These are phyloP conservation scores for Chenopodium quinoa DNA, from an alignment of 148 eudicot genomes.

Conservation along the genomic window DNA sequence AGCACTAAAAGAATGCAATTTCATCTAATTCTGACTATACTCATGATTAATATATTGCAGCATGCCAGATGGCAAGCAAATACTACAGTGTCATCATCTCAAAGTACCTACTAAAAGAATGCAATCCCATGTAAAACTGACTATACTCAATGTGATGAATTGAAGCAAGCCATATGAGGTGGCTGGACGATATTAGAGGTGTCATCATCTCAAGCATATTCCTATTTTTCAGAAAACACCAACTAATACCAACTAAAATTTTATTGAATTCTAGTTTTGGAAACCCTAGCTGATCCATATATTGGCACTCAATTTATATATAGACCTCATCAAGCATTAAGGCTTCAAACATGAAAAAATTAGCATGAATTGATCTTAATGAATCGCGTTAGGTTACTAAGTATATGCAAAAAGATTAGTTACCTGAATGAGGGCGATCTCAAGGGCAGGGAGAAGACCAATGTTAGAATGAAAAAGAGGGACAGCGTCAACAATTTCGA, in stretches of 20 bases:
- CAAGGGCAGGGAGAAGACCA: constrained; percentile 81
- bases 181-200: background rate
- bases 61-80: background rate
- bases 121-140: background rate
- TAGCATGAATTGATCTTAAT: background rate
- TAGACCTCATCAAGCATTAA: constrained; percentile 1
- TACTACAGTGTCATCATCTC: background rate
- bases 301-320: background rate
- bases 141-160: background rate
- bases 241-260: background rate
- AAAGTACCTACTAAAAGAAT: background rate
- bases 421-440: constrained; percentile 87
- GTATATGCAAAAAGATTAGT: background rate
- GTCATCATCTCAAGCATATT: background rate
- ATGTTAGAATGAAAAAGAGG: constrained; percentile 77
- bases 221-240: background rate
- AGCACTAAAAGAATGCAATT: background rate
- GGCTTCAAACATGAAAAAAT: background rate
- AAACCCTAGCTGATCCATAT: background rate
- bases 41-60: background rate
- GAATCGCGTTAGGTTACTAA: background rate
- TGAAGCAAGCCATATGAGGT: background rate
- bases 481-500: constrained; percentile 69
- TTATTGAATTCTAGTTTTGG: background rate
- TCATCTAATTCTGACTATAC: background rate